phyloP scores from a whole-genome alignment of 1,284 basidiomycete species.

The Trametes sp. region DNA sequence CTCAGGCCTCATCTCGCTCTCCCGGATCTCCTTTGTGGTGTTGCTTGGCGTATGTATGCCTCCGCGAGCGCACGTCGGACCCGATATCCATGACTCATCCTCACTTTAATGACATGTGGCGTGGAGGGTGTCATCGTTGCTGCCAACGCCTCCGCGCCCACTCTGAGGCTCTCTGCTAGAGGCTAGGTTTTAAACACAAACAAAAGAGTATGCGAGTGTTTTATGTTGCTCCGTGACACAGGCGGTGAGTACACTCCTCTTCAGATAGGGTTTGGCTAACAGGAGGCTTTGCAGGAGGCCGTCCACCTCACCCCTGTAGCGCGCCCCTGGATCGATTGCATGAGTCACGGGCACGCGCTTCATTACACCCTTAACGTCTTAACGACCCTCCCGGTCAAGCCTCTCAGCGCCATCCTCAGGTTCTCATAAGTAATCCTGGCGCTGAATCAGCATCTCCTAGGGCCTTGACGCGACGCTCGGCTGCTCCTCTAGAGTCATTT shows the following conservation, averaged over 20 bases:
- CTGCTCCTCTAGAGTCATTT: neutral
- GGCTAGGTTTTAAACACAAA: too few relatives aligned
- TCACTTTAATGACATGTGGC: neutral
- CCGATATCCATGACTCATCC: neutral
- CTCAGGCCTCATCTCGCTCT: neutral
- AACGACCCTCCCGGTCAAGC: neutral
- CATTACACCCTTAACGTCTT: constrained; percentile 1
- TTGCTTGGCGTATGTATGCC: neutral
- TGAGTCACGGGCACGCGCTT: constrained; percentile 1
- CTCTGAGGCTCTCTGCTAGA: too few relatives aligned
- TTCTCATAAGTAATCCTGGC: neutral
- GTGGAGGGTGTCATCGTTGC: too few relatives aligned
- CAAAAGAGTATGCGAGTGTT: too few relatives aligned
- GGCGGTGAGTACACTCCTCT: too few relatives aligned
- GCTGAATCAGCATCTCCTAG: neutral
- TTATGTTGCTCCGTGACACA: too few relatives aligned
- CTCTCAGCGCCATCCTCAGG: neutral
- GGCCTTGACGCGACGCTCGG: neutral
- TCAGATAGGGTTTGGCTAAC: too few relatives aligned
- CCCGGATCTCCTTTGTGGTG: neutral
- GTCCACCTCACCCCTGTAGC: too few relatives aligned
- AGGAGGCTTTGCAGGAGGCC: too few relatives aligned
- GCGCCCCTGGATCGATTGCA: neutral
- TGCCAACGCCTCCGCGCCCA: too few relatives aligned
- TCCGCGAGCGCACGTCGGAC: neutral